A percentile compares a stretch with the other conserved stretches of the same genome.
Evolutionary conservation across 192 early-diverging fungal genomes (phyloP).

Genomic region (Thamnidium elegans): DNA sequence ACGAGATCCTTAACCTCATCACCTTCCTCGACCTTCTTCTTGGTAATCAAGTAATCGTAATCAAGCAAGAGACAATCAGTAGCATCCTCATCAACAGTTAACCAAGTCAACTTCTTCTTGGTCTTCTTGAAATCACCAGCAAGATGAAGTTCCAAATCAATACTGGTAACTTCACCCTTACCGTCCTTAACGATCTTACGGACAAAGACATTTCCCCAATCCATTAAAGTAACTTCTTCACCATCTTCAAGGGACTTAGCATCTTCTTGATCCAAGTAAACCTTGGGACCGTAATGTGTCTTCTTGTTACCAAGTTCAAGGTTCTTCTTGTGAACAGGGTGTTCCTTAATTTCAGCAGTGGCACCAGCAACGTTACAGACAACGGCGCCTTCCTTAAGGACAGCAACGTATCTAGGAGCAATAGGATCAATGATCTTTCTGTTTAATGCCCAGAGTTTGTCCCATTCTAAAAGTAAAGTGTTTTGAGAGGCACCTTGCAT

Average conservation of each 20-base stretch:
- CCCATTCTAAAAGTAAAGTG: constrained; percentile 93
- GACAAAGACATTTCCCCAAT: constrained; percentile 98
- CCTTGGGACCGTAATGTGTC: constrained; percentile 70
- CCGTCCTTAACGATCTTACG: constrained; percentile 64
- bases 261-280: constrained; percentile 87
- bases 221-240: constrained; percentile 98
- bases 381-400: constrained; percentile 66
- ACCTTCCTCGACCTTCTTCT: constrained; percentile 94
- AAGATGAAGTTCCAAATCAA: constrained; percentile 78
- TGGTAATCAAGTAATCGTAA: constrained; percentile 97
- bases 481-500: constrained; percentile 98
- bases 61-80: constrained; percentile 74
- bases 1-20: constrained; percentile 81
- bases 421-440: constrained; percentile 96
- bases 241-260: constrained; percentile 72
- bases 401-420: constrained; percentile 85
- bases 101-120: constrained; percentile 99
- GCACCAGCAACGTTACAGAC: constrained; percentile 66
- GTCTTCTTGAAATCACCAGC: constrained; percentile 97
- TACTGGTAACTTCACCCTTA: constrained; percentile 49
- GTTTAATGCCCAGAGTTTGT: constrained; percentile 98
- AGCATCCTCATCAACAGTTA: constrained; percentile 61
- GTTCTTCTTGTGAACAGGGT: constrained; percentile 97
- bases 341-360: constrained; percentile 53
- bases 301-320: constrained; percentile 84